Evolutionary conservation across 2,329 filamentous ascomycete genomes (phyloP), one percentile per base, ranked within the genome.

Genomic region (Calonectria honghensis): DNA sequence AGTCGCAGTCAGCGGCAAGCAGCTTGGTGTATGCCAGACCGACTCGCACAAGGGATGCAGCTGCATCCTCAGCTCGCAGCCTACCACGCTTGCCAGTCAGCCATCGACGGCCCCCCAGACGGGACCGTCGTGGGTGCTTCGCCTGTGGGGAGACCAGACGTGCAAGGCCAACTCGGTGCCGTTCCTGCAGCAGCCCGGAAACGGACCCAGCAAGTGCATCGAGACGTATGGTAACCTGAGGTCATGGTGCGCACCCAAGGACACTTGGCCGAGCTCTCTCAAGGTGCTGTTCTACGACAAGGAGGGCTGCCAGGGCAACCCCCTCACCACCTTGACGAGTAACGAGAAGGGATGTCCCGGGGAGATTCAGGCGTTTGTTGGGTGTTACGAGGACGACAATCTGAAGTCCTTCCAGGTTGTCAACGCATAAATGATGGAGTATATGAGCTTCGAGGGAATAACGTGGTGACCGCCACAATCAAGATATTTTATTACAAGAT

Each of bases 41-140:
- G 67, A 59, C 3, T 59, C 67, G 13, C 67, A 69, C 52, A 61
- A 61, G 67, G 54, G 67, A 29, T 69, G 67, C 20, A 69, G 54
- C 31, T 63, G 67, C 20, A 57, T 51, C 14, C 52, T 69, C 16
- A 27, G 32, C 54, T 45, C 54, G 31, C 54, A 61, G 31, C 67
- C 67, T 3, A 61, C 67, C 9, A 61, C 66, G 11, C 50, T 51
- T 0, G 27, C 50, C 14, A 31, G 4, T 6, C 9, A 45, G 45
- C 67, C 67, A 16, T 35, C 39, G 9, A 31, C 41, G 13, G 52
- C 67, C 0, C 11, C 31, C 2, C 54, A 48, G 10, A 63, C 54
- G 2, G 67, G 67, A 2, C 52, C 57, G 13, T 37, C 41, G 16
- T 69, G 67, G 67, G 59, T 61, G 54, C 54, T 69, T 11, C 54